phyloP scores from a whole-genome alignment of 768 basidiomycete species.

The Sarcodon sp. region DNA sequence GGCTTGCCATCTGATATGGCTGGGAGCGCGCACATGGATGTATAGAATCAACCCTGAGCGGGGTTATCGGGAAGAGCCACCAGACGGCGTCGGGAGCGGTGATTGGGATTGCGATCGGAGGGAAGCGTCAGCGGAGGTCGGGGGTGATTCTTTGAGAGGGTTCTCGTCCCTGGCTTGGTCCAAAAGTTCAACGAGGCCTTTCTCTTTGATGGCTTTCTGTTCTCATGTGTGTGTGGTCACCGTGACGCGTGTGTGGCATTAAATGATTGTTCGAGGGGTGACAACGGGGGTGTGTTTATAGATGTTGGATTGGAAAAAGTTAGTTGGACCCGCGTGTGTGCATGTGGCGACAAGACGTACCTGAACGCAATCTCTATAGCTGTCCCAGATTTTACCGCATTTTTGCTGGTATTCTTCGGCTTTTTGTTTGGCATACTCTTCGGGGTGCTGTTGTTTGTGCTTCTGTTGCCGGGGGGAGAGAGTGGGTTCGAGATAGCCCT shows the following conservation, averaged over 20 bases:
- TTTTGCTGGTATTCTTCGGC: conserved; percentile 79
- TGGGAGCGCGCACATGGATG: too few relatives aligned
- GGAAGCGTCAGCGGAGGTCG: conserved; percentile 16
- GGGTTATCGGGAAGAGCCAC: conserved; percentile 3
- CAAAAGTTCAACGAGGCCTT: conserved; percentile 62
- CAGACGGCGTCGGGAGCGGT: conserved; percentile 2
- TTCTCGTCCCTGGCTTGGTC: conserved; percentile 45
- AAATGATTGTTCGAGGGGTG: not conserved
- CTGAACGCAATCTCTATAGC: conserved; percentile 74
- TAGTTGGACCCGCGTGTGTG: not conserved
- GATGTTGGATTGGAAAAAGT: not conserved
- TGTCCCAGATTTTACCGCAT: conserved; percentile 75
- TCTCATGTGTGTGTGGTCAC: not conserved
- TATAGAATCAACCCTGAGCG: not conserved
- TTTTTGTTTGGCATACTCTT: conserved; percentile 59
- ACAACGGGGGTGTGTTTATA: not conserved
- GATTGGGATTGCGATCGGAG: not conserved
- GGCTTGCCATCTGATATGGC: too few relatives aligned
- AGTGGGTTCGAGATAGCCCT: conserved; percentile 86
- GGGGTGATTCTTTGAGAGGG: conserved; percentile 42
- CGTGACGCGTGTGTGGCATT: not conserved
- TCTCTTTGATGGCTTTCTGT: conserved; percentile 71
- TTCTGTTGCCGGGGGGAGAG: conserved; percentile 34
- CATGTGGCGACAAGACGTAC: conserved; percentile 29
- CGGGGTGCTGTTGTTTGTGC: conserved; percentile 32